These are phyloP conservation scores for Volvox carteri DNA, from an alignment of 163 green algal genomes.

Conservation along the genomic window DNA sequence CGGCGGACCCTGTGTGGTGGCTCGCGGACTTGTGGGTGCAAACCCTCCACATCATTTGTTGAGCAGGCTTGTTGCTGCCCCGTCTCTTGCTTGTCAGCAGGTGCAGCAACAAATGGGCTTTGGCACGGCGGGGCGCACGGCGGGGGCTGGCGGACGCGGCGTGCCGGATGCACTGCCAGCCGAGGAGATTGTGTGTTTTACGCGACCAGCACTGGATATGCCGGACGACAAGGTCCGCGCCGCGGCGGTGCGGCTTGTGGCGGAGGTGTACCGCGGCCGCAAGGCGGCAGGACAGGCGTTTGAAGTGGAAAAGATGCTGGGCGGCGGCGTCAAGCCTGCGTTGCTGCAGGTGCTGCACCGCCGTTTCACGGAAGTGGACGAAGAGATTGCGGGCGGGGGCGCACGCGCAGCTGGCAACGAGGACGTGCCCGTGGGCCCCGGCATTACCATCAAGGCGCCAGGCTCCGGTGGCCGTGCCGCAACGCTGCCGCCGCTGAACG, in stretches of 20 bases:
- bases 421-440: conserved; percentile 34
- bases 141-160: not conserved
- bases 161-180: not conserved
- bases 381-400: conserved; percentile 4
- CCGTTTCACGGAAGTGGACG: conserved; percentile 54
- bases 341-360: conserved; percentile 61
- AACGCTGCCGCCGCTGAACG: conserved; percentile 44
- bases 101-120: conserved; percentile 51
- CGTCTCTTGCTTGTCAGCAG: not conserved
- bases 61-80: too few species aligned
- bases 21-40: too few species aligned
- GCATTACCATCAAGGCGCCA: conserved; percentile 44
- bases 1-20: too few species aligned
- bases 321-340: conserved; percentile 54
- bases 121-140: conserved; percentile 32
- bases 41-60: too few species aligned
- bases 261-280: conserved; percentile 55
- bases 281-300: conserved; percentile 41
- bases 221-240: conserved; percentile 58
- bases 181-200: conserved; percentile 51
- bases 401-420: not conserved
- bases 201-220: conserved; percentile 47
- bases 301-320: conserved; percentile 54
- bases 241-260: conserved; percentile 52
- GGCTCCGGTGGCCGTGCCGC: not conserved